Conservation (phyloP, 768 basidiomycete genomes). For the Calocera cornea region DNA sequence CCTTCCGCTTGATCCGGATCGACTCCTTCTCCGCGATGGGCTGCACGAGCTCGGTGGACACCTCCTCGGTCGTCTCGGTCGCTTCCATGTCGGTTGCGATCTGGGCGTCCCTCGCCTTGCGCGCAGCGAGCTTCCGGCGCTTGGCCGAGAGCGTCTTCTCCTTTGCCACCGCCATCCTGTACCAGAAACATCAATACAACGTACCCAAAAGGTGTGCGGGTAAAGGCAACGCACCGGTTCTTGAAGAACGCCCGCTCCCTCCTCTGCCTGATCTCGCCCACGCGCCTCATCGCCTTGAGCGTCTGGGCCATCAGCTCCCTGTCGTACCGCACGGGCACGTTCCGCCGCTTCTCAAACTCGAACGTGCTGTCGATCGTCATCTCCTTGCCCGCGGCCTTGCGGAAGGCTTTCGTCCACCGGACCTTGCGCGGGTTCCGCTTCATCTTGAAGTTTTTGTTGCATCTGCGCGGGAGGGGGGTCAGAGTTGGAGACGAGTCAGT, state of each 20-base stretch:
- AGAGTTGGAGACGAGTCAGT: constrained; percentile 7
- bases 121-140: constrained; percentile 7
- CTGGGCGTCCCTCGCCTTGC: background rate
- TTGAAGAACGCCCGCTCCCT: constrained; percentile 95
- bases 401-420: constrained; percentile 98
- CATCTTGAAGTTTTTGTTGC: constrained; percentile 99
- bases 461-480: constrained; percentile 36
- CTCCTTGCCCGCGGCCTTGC: constrained; percentile 96
- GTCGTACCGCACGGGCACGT: constrained; percentile 93
- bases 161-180: constrained; percentile 13
- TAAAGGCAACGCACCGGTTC: constrained; percentile 35
- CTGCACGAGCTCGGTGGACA: constrained; percentile 51
- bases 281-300: constrained; percentile 88
- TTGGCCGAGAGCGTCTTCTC: constrained; percentile 33
- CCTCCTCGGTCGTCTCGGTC: constrained; percentile 2
- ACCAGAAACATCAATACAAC: background rate
- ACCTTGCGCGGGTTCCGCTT: constrained; percentile 99
- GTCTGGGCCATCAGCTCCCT: constrained; percentile 87
- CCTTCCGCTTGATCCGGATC: constrained; percentile 67
- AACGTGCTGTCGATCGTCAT: constrained; percentile 99
- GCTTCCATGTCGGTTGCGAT: background rate
- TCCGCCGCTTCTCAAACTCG: constrained; percentile 97
- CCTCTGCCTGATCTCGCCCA: constrained; percentile 80
- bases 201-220: background rate
- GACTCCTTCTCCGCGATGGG: constrained; percentile 38